Base-by-base conservation (phyloP, 2,329 filamentous ascomycete species). In the Aureobasidium sp. region DNA sequence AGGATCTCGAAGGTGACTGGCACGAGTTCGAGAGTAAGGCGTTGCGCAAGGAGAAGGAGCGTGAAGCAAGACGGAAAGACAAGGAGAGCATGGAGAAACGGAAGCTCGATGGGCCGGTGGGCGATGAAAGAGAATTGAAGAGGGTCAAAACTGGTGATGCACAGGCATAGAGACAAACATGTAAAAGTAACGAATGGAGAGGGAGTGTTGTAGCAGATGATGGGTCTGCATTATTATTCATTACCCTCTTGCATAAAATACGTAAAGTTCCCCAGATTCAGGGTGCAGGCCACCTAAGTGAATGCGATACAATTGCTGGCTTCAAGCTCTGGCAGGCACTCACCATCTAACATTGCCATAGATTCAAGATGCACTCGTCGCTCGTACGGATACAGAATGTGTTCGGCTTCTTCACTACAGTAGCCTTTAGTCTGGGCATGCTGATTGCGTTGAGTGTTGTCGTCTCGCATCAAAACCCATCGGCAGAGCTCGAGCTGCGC, bases 341-440 rank as follows among this genome's bases (percentile, higher is more conserved):
- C 21, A 25, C 7, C 15, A 10, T 36, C 1, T 21, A 25, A 48
- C n/a, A 37, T 25, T 16, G 25, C 21, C 16, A 44, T 3, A 39
- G 5, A 41, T 21, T 3, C 44, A 81, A 64, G 64, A 97, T 99
- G 94, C 88, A 97, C 77, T 95, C 90, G 72, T 84, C 88, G 50
- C 77, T 96, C 53, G 91, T 89, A 65, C 90, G 94, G 68, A 76
- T 88, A 67, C 94, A 99, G 77, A 93, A 91, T 78, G 87, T 91
- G 74, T 99, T 99, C 74, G 91, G 94, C 75, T 97, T 96, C 85
- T 97, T 97, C 81, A 97, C 94, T n/a, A 95, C 91, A 29, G 91
- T 97, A 66, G 88, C 89, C 62, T 94, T 96, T 72, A 84, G 84
- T 62, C 83, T 97, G 60, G 92, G 86, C 58, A 84, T 83, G 60